Evolutionary conservation across 345 rosid species (phyloP).

Genomic region (Gossypium longicalyx): DNA sequence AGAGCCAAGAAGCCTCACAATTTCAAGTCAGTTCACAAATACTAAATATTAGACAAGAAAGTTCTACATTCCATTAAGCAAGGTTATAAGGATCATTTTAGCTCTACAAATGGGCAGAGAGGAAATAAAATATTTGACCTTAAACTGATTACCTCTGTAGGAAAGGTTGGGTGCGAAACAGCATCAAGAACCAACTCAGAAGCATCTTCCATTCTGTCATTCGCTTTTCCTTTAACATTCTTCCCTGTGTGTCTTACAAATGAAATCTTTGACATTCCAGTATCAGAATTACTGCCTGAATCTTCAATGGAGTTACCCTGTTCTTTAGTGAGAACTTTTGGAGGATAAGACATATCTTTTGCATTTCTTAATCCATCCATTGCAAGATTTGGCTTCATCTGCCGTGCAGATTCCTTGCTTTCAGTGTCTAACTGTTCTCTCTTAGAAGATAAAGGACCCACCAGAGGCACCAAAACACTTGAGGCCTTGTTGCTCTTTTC

Average conservation of each 20-base stretch:
- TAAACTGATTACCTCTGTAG: conserved; percentile 62
- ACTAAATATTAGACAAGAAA: background rate
- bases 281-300: conserved; percentile 30
- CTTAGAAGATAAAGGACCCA: conserved; percentile 34
- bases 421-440: conserved; percentile 38
- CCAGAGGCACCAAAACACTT: conserved; percentile 29
- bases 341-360: conserved; percentile 33
- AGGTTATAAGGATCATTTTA: conserved; percentile 10
- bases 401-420: conserved; percentile 43
- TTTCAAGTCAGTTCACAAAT: conserved; percentile 3
- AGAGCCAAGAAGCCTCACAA: background rate
- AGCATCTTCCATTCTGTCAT: conserved; percentile 31
- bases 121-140: background rate
- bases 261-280: conserved; percentile 21
- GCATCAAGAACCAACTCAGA: conserved; percentile 39
- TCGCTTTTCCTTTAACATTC: conserved; percentile 36
- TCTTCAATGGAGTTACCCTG: conserved; percentile 28
- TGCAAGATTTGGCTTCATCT: conserved; percentile 30
- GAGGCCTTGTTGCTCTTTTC: conserved; percentile 40
- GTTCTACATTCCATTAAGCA: conserved; percentile 7
- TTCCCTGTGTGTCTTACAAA: conserved; percentile 26
- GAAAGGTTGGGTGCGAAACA: conserved; percentile 45
- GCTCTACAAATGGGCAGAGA: background rate
- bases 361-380: conserved; percentile 33
- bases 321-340: conserved; percentile 40